These are phyloP conservation scores for Areca catechu DNA, from an alignment of 176 grass and related monocot genomes.

Conservation along the genomic window DNA sequence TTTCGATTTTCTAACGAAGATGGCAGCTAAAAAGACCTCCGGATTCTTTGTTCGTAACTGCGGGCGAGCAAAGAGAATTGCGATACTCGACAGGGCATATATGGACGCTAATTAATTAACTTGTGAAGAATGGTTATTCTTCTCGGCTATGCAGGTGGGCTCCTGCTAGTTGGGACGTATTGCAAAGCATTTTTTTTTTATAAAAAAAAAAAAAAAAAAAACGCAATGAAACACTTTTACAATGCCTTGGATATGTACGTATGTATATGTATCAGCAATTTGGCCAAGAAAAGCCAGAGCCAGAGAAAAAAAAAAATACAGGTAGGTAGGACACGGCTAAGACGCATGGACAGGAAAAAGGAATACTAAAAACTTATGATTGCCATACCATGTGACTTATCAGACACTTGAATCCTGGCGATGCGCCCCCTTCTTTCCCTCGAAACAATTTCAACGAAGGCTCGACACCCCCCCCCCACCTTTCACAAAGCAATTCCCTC, in stretches of 20 bases:
- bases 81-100: no score
- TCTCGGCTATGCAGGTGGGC: background rate
- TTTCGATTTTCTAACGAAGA: no score
- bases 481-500: constrained; percentile 13
- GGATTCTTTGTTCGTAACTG: no score
- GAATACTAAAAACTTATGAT: constrained; percentile 23
- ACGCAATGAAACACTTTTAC: background rate
- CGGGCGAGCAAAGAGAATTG: no score
- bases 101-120: no score
- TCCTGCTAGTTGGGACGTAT: background rate
- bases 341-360: background rate
- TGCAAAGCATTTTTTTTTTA: no score
- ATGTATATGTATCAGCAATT: constrained; percentile 5
- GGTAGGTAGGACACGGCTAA: constrained; percentile 1
- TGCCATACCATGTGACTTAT: constrained; percentile 30
- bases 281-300: background rate
- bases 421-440: background rate
- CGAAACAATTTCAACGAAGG: background rate
- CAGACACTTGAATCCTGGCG: no score
- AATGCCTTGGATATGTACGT: no score
- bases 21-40: no score
- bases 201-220: no score
- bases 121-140: no score
- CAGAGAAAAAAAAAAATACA: background rate
- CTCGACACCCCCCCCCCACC: background rate